These are phyloP conservation scores for Epicoccum sorghinum DNA, from an alignment of 2,329 filamentous ascomycete genomes.

Conservation along the genomic window DNA sequence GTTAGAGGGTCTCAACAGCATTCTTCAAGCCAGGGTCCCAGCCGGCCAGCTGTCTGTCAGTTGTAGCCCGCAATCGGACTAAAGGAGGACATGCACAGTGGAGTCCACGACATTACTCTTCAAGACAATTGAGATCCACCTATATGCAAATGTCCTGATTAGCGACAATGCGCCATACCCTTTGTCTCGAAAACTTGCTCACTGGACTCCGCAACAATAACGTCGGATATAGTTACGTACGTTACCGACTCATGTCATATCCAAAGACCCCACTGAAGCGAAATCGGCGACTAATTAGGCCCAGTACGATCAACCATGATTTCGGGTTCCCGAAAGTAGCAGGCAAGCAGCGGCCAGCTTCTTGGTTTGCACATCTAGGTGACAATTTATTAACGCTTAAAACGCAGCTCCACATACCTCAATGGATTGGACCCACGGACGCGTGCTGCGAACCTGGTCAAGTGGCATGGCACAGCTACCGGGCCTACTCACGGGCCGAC, in stretches of 20 bases:
- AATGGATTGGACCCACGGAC: neutral
- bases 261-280: neutral
- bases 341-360: neutral
- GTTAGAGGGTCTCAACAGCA: neutral
- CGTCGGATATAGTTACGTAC: neutral
- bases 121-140: too few relatives aligned
- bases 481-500: conserved; percentile 13
- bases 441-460: neutral
- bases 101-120: too few relatives aligned
- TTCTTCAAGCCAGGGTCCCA: neutral
- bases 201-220: too few relatives aligned
- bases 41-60: too few relatives aligned
- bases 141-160: too few relatives aligned
- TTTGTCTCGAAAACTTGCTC: too few relatives aligned
- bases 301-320: neutral
- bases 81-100: too few relatives aligned
- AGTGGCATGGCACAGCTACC: conserved; percentile 1
- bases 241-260: neutral
- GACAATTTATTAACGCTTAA: neutral
- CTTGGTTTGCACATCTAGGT: neutral
- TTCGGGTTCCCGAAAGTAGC: conserved; percentile 2
- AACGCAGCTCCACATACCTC: conserved; percentile 2
- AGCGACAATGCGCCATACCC: neutral
- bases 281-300: neutral
- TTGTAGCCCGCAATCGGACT: too few relatives aligned